These are phyloP conservation scores for Heterococcus sp. DNA, from an alignment of 108 stramenopile species.

Conservation along the genomic window DNA sequence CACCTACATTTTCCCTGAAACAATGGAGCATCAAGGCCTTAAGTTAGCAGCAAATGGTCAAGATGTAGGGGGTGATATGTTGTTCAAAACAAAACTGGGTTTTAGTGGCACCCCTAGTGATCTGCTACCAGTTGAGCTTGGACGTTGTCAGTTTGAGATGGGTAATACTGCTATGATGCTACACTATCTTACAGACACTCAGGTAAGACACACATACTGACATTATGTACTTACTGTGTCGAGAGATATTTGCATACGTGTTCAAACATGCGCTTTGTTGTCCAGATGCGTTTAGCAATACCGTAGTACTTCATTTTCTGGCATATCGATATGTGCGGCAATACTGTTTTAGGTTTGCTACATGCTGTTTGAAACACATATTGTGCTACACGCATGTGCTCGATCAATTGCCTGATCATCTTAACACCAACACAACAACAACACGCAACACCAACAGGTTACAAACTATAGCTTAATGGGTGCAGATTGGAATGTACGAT, in stretches of 20 bases:
- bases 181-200: conserved; percentile 76
- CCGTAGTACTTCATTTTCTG: too few species aligned
- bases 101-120: conserved; percentile 98
- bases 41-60: conserved; percentile 97
- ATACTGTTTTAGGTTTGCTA: too few species aligned
- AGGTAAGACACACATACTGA: too few species aligned
- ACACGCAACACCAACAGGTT: conserved; percentile 86
- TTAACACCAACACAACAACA: conserved; percentile 90
- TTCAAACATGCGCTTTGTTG: too few species aligned
- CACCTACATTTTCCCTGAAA: conserved; percentile 87
- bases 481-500: conserved; percentile 49
- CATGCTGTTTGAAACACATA: too few species aligned
- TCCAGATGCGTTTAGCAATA: too few species aligned
- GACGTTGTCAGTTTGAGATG: conserved; percentile 88
- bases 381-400: too few species aligned
- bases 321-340: too few species aligned
- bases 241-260: too few species aligned
- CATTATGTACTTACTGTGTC: too few species aligned
- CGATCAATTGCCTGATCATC: too few species aligned
- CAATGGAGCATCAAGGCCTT: conserved; percentile 87
- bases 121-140: conserved; percentile 92
- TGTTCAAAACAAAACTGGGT: conserved; percentile 87
- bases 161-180: conserved; percentile 94
- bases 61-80: conserved; percentile 94
- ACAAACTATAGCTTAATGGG: conserved; percentile 33